These are phyloP conservation scores for baker's yeast (Saccharomyces cerevisiae) DNA, from an alignment of 805 yeast genomes.

Conservation along the genomic window DNA sequence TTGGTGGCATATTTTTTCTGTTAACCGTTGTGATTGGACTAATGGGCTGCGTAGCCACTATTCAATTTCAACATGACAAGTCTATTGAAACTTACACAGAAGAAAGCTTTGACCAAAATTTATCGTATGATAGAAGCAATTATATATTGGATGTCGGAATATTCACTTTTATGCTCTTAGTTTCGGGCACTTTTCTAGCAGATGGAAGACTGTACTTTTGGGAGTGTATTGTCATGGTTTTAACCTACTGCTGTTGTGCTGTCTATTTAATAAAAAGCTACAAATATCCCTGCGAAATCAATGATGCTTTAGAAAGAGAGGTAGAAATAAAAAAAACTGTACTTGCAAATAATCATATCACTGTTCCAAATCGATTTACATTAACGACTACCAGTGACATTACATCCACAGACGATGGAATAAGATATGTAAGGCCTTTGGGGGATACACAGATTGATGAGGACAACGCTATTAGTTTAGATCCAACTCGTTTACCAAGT, in stretches of 20 bases:
- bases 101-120: background rate
- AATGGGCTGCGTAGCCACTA: slow-evolving; percentile 63
- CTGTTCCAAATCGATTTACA: background rate
- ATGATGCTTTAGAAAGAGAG: background rate
- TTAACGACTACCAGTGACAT: background rate
- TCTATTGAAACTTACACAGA: background rate
- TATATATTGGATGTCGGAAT: slow-evolving; percentile 57
- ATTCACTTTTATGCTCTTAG: slow-evolving; percentile 42
- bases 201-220: slow-evolving; percentile 47
- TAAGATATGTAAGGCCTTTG: background rate
- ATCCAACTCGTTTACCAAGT: background rate
- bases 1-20: slow-evolving; percentile 84
- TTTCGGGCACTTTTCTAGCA: slow-evolving; percentile 44
- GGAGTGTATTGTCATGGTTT: slow-evolving; percentile 52
- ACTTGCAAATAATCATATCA: background rate
- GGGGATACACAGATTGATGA: background rate
- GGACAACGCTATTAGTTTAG: background rate
- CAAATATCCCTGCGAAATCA: slow-evolving; percentile 1
- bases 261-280: slow-evolving; percentile 34
- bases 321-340: background rate
- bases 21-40: slow-evolving; percentile 72
- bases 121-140: slow-evolving; percentile 29
- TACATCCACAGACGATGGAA: background rate
- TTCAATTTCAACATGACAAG: slow-evolving; percentile 35
- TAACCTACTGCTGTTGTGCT: slow-evolving; percentile 53